Percentiles rank a stretch among this genome's conserved stretches.
phyloP scores from a whole-genome alignment of 495 filamentous ascomycete species.

The Poronia punctata region DNA sequence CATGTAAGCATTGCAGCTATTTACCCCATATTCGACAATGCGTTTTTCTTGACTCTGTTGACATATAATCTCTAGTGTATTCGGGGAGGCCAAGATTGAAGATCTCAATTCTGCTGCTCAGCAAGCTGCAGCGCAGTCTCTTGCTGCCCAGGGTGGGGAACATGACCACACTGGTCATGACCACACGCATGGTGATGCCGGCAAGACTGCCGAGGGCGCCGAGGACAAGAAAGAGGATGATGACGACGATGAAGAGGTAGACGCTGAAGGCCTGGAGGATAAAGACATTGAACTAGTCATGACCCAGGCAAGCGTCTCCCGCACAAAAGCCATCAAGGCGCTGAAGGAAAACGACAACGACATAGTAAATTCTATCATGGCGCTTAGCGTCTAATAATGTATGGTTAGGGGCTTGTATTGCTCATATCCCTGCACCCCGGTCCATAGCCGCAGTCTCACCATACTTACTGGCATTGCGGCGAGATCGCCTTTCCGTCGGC shows the following conservation, averaged over 20 bases:
- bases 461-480: conserved; percentile 15
- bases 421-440: too few relatives aligned
- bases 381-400: conserved; percentile 75
- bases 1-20: conserved; percentile 62
- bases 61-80: conserved; percentile 60
- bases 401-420: not conserved
- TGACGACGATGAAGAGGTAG: conserved; percentile 92
- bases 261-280: conserved; percentile 85
- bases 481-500: conserved; percentile 2
- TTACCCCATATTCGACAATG: not conserved
- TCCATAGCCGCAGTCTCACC: not conserved
- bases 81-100: conserved; percentile 99
- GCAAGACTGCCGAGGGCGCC: conserved; percentile 61
- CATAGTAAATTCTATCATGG: conserved; percentile 99
- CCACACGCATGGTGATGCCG: conserved; percentile 58
- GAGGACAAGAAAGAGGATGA: conserved; percentile 75
- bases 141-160: conserved; percentile 28
- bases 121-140: conserved; percentile 72
- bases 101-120: conserved; percentile 97
- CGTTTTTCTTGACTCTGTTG: not conserved
- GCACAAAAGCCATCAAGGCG: conserved; percentile 98
- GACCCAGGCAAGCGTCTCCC: conserved; percentile 90
- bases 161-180: conserved; percentile 57
- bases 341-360: conserved; percentile 99
- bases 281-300: conserved; percentile 99